phyloP scores from a whole-genome alignment of 345 rosid species.

The Bruguiera sexangula region DNA sequence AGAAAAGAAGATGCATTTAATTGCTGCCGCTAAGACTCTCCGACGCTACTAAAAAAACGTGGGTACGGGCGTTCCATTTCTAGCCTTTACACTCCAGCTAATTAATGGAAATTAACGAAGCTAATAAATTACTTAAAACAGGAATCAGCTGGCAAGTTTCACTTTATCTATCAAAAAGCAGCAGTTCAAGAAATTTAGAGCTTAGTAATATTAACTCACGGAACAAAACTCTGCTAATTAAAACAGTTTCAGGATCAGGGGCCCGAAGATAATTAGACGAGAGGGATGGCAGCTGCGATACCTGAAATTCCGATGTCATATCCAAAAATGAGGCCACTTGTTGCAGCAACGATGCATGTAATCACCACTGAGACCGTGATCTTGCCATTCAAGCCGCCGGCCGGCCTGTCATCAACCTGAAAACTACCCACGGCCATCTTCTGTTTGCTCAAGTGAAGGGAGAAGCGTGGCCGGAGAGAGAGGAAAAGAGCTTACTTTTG shows the following conservation, averaged over 20 bases:
- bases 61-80: too few relatives aligned
- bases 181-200: too few relatives aligned
- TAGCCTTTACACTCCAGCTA: too few relatives aligned
- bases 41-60: too few relatives aligned
- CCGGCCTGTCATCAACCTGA: constrained; percentile 25
- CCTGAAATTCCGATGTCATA: constrained; percentile 88
- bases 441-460: not conserved
- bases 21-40: too few relatives aligned
- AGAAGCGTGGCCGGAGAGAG: not conserved
- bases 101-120: too few relatives aligned
- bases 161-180: too few relatives aligned
- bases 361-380: constrained; percentile 53
- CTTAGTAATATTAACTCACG: not conserved
- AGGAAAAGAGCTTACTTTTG: not conserved
- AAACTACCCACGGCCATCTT: constrained; percentile 55
- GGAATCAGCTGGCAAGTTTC: too few relatives aligned
- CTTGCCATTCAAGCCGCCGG: constrained; percentile 31
- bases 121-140: too few relatives aligned
- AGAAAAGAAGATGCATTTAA: too few relatives aligned
- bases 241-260: not conserved
- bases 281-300: not conserved
- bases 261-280: too few relatives aligned
- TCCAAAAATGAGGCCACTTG: constrained; percentile 83
- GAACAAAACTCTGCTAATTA: not conserved
- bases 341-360: constrained; percentile 77